phyloP scores from a whole-genome alignment of 2,329 filamentous ascomycete species.

The Ascochyta viciae-villosae region DNA sequence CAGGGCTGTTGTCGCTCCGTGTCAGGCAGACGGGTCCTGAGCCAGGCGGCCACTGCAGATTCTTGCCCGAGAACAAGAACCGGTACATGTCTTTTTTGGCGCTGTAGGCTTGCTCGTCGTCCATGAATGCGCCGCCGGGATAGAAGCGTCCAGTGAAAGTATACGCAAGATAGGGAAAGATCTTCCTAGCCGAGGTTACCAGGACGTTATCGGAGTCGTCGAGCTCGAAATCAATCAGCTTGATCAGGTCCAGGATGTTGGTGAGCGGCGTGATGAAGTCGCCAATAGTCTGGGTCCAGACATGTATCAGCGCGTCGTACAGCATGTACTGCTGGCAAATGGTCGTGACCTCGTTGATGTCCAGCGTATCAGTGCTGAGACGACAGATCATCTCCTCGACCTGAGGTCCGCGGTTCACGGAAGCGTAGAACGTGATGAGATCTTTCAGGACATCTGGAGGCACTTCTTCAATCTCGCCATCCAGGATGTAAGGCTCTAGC shows the following conservation, averaged over 20 bases:
- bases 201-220: slow-evolving; percentile 67
- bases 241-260: slow-evolving; percentile 74
- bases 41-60: slow-evolving; percentile 75
- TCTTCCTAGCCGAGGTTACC: slow-evolving; percentile 79
- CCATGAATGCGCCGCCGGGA: slow-evolving; percentile 79
- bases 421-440: slow-evolving; percentile 81
- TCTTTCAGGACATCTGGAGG: slow-evolving; percentile 87
- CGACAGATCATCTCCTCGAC: slow-evolving; percentile 95
- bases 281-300: slow-evolving; percentile 89
- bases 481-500: slow-evolving; percentile 86
- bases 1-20: slow-evolving; percentile 59
- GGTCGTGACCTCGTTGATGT: slow-evolving; percentile 89
- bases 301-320: slow-evolving; percentile 94
- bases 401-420: slow-evolving; percentile 74
- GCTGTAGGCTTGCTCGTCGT: slow-evolving; percentile 72
- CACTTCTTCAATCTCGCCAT: slow-evolving; percentile 74
- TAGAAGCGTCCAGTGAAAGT: slow-evolving; percentile 90
- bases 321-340: slow-evolving; percentile 91
- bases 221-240: slow-evolving; percentile 63
- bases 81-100: slow-evolving; percentile 92
- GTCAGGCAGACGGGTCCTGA: slow-evolving; percentile 68
- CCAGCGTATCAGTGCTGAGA: slow-evolving; percentile 87
- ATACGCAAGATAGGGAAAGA: slow-evolving; percentile 95
- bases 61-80: slow-evolving; percentile 88
- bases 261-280: slow-evolving; percentile 93